Conservation (phyloP, 2,329 filamentous ascomycete species). For the Botrytis hyacinthi region DNA sequence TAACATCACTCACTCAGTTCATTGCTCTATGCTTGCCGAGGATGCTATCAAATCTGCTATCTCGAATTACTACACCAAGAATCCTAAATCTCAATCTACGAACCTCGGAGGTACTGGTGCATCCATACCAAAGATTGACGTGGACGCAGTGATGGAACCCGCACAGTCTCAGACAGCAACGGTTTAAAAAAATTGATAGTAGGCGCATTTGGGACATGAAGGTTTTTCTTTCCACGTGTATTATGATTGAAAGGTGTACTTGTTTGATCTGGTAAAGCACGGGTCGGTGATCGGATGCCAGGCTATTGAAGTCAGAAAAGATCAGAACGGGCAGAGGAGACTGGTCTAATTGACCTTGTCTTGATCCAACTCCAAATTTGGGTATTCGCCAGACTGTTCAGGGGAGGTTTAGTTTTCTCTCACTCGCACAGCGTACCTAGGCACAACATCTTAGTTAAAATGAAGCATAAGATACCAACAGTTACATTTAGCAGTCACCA, state of each 20-base stretch:
- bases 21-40: constrained; percentile 90
- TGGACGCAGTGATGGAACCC: constrained; percentile 53
- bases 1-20: constrained; percentile 53
- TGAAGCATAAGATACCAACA: constrained; percentile 2
- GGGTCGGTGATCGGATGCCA: constrained; percentile 3
- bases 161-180: constrained; percentile 30
- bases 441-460: not conserved
- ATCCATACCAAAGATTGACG: constrained; percentile 63
- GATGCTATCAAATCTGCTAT: constrained; percentile 93
- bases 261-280: constrained; percentile 6
- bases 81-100: constrained; percentile 71
- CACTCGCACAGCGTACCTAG: not conserved
- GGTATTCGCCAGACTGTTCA: not conserved
- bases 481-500: not conserved
- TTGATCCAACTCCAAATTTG: not conserved
- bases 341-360: not conserved
- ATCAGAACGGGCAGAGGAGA: not conserved
- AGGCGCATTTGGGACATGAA: constrained; percentile 13
- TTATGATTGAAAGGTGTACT: constrained; percentile 12
- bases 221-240: constrained; percentile 7
- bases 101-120: constrained; percentile 73
- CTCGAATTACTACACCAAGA: constrained; percentile 87
- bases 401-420: not conserved
- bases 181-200: constrained; percentile 16
- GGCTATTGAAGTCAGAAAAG: not conserved